phyloP scores from a whole-genome alignment of 257 asterid species.

The Henckelia pumila region DNA sequence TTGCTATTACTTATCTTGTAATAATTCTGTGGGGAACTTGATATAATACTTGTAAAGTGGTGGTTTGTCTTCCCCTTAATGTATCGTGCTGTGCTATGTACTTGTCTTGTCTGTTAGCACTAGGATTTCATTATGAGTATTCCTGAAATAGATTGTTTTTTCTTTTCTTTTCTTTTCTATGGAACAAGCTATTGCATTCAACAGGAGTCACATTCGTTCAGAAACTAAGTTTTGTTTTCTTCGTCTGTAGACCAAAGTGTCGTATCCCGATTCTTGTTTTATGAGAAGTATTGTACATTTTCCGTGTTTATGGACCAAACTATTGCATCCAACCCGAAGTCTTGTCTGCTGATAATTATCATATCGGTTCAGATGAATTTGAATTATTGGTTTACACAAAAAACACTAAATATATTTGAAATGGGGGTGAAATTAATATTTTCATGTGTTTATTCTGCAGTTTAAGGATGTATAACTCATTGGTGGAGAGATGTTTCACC shows the following conservation, averaged over 20 bases:
- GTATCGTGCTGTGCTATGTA: background rate
- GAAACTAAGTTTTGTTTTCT: too few species aligned
- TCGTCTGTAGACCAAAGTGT: too few species aligned
- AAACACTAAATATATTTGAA: background rate
- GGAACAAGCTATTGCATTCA: too few species aligned
- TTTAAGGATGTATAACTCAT: slow-evolving; percentile 75
- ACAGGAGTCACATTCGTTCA: too few species aligned
- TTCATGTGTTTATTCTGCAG: slow-evolving; percentile 35
- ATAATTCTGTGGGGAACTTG: background rate
- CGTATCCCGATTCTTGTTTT: background rate
- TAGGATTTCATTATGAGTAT: too few species aligned
- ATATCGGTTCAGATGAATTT: background rate
- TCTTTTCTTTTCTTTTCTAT: too few species aligned
- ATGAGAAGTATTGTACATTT: background rate
- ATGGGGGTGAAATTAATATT: background rate
- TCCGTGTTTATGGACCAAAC: background rate
- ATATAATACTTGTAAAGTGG: background rate
- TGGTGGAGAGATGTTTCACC: slow-evolving; percentile 87
- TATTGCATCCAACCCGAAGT: background rate
- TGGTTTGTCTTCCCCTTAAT: background rate
- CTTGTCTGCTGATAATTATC: background rate
- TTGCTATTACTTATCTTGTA: background rate
- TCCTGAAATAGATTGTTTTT: too few species aligned
- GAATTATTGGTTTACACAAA: background rate
- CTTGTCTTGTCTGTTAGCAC: too few species aligned